Percentiles rank a stretch among this genome's conserved stretches.
phyloP scores from a whole-genome alignment of 1,284 basidiomycete genomes.

The Phlebopus sp. region DNA sequence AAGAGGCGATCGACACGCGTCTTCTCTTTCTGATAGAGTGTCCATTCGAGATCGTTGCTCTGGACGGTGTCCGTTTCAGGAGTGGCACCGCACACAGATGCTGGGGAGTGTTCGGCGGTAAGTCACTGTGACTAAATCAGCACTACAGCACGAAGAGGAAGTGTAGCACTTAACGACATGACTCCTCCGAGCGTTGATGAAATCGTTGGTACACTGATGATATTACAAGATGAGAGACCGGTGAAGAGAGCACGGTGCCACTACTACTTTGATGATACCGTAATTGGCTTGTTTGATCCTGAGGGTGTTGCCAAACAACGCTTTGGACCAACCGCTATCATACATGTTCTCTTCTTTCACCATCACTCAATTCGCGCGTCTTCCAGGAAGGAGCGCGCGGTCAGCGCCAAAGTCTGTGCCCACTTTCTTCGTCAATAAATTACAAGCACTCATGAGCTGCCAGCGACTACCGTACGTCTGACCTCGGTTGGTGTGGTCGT shows the following conservation, averaged over 20 bases:
- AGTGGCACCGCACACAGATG: conserved; percentile 27
- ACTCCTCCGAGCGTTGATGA: not conserved
- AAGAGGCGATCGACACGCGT: conserved; percentile 31
- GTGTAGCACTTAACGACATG: conserved; percentile 32
- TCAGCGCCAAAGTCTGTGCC: not conserved
- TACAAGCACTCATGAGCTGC: too few species aligned
- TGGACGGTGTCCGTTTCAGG: conserved; percentile 33
- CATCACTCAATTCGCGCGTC: not conserved
- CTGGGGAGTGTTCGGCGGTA: conserved; percentile 26
- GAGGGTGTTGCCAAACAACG: conserved; percentile 29
- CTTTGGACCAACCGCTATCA: conserved; percentile 2
- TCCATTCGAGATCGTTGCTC: conserved; percentile 26
- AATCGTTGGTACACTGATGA: not conserved
- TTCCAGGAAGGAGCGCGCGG: not conserved
- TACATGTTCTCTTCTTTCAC: not conserved
- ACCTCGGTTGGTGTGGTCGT: too few species aligned
- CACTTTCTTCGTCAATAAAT: too few species aligned
- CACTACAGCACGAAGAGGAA: conserved; percentile 6
- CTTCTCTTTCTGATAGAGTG: conserved; percentile 31
- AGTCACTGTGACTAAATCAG: conserved; percentile 27
- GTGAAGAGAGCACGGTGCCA: too few species aligned
- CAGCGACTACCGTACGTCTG: too few species aligned
- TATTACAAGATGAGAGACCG: not conserved
- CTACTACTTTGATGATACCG: not conserved
- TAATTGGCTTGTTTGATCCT: conserved; percentile 25